phyloP scores from a whole-genome alignment of 306 rosid species.

The Prunus fruticosa region DNA sequence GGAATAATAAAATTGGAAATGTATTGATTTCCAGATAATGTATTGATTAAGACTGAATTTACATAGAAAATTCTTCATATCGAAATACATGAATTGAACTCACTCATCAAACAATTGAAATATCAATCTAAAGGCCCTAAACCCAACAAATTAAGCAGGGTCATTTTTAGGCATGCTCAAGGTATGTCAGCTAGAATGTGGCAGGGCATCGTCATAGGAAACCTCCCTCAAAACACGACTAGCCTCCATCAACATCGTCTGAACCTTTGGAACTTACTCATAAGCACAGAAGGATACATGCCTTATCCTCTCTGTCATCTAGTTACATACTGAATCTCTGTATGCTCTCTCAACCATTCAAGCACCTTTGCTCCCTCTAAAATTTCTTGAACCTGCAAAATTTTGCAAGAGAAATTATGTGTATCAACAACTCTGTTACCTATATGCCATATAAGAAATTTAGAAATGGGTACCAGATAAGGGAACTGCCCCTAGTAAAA shows the following conservation, averaged over 20 bases:
- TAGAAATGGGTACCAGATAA: not conserved
- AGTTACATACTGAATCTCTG: slow-evolving; percentile 65
- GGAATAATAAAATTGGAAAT: no score
- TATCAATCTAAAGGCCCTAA: not conserved
- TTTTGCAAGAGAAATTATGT: slow-evolving; percentile 7
- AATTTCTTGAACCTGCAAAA: slow-evolving; percentile 84
- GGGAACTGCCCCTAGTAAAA: no score
- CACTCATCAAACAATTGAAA: not conserved
- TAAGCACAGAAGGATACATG: not conserved
- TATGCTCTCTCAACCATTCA: slow-evolving; percentile 89
- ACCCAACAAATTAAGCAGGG: not conserved
- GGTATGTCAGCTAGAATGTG: not conserved
- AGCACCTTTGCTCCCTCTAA: slow-evolving; percentile 98
- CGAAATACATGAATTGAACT: not conserved
- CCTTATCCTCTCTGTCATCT: slow-evolving; percentile 27
- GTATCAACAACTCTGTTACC: not conserved
- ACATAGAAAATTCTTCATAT: not conserved
- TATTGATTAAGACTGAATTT: not conserved
- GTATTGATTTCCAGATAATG: no score
- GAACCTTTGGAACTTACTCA: not conserved
- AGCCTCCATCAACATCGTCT: not conserved
- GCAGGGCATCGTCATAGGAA: not conserved
- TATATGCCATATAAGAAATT: not conserved
- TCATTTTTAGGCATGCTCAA: not conserved
- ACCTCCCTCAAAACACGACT: not conserved